A percentile compares a stretch with the other conserved stretches of the same genome.
Conservation (phyloP, 2,329 filamentous ascomycete species). For the Aureobasidium musti region DNA sequence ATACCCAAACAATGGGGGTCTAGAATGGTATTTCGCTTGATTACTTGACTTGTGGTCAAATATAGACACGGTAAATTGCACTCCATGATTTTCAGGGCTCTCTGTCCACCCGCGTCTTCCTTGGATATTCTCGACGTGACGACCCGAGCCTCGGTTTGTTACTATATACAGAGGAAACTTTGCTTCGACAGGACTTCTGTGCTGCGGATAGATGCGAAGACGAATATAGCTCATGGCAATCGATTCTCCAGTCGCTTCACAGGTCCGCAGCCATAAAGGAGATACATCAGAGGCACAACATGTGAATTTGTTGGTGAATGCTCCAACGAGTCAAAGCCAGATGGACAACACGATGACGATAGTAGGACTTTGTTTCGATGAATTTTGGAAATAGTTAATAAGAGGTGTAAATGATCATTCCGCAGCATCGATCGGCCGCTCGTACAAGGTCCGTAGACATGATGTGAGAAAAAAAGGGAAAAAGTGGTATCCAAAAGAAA, state of each 20-base stretch:
- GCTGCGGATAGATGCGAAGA: not conserved
- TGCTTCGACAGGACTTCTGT: not conserved
- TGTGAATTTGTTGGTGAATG: not conserved
- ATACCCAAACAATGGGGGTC: not conserved
- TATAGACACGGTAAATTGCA: slow-evolving; percentile 21
- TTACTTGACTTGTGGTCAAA: slow-evolving; percentile 1
- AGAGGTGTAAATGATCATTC: slow-evolving; percentile 6
- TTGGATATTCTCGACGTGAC: not conserved
- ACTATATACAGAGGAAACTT: not conserved
- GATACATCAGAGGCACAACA: not conserved
- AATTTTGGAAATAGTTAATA: not conserved
- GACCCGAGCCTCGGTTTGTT: slow-evolving; percentile 10
- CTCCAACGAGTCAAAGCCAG: not conserved
- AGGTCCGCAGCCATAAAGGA: not conserved
- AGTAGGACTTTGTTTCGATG: not conserved
- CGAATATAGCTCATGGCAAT: not conserved
- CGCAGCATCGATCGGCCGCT: not conserved
- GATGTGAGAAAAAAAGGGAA: not conserved
- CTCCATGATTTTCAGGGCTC: slow-evolving; percentile 6
- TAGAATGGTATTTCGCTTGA: slow-evolving; percentile 8
- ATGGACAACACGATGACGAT: not conserved
- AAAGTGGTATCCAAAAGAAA: slow-evolving; percentile 27
- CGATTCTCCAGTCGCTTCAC: not conserved
- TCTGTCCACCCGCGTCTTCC: not conserved
- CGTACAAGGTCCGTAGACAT: slow-evolving; percentile 14